Base-by-base conservation (phyloP, 73 alveolate genomes). In the Paramecium sexaurelia region DNA sequence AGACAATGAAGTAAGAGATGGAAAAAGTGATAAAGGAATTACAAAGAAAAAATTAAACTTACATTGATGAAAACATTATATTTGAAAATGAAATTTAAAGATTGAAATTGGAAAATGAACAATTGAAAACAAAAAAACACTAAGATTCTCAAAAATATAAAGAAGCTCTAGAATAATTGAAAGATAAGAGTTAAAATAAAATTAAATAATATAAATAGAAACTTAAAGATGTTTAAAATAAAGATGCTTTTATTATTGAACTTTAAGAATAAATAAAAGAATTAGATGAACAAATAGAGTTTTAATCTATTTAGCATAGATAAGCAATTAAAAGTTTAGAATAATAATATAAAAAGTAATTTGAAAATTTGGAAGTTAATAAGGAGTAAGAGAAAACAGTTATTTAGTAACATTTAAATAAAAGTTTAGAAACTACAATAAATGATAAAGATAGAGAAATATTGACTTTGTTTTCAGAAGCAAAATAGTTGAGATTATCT, bases 371-470 rank as follows among this genome's bases (percentile, higher is more conserved):
- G 57, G 87, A 73, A 9, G 3, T 33, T n/a, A 73, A 36, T 73
- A 20, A 11, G 55, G 66, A 36, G 35, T 33, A 33, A 24, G 87
- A 73, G 57, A 36, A 73, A 36, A 29, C 19, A 13, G 15, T 20
- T 10, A 73, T 73, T 3, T 24, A 73, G 9, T 10, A 73, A 36
- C 61, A 73, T 36, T 39, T 73, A 73, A 39, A 20, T 8, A 32
- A 39, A 73, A 33, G 61, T 36, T 73, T 73, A 22, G 87, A 73
- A 35, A 33, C 33, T 10, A 73, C 57, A 0, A 15, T 73, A 20
- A 36, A 27, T 15, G 87, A 73, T 33, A 73, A 73, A 39, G 87
- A 73, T 73, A 73, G 87, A 73, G 55, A 73, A 73, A 36, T 73
- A 2, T 33, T 73, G 35, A 22, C 9, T 20, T 73, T 61, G 9